These are phyloP conservation scores for Ligustrum vulgare DNA, from an alignment of 257 asterid genomes.

Conservation along the genomic window DNA sequence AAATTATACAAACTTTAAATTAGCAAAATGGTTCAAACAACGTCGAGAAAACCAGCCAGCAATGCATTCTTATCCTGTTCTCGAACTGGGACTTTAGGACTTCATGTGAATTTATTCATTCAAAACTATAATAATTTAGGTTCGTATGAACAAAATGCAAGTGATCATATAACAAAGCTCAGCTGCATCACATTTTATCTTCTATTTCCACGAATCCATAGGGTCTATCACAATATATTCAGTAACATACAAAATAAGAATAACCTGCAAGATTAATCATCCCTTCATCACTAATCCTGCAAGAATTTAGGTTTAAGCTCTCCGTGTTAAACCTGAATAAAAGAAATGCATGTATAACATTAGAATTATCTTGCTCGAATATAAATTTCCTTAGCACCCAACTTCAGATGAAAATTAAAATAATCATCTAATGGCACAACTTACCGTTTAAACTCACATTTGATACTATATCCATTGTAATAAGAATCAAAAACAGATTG, in stretches of 20 bases:
- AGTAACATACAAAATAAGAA: not conserved
- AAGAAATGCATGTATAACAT: not conserved
- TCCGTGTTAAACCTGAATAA: slow-evolving; percentile 50
- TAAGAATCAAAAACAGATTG: too few species aligned
- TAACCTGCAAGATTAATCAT: slow-evolving; percentile 61
- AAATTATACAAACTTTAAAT: not conserved
- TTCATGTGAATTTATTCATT: not conserved
- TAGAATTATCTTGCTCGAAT: too few species aligned
- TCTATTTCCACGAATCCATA: not conserved
- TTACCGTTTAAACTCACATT: too few species aligned
- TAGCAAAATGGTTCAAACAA: not conserved
- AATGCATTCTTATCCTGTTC: too few species aligned
- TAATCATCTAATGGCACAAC: too few species aligned
- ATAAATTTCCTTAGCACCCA: too few species aligned
- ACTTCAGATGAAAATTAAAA: too few species aligned
- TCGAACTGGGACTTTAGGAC: slow-evolving; percentile 13
- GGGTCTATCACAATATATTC: not conserved
- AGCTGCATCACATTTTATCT: slow-evolving; percentile 5
- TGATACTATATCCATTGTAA: too few species aligned
- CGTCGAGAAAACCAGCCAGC: slow-evolving; percentile 37
- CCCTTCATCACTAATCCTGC: slow-evolving; percentile 61
- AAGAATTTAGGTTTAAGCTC: slow-evolving; percentile 70
- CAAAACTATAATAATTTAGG: not conserved
- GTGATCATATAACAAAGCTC: not conserved
- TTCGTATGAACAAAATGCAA: not conserved